phyloP scores from a whole-genome alignment of 225 moss, liverwort and hornwort species.

The Antitrichia curtipendula region DNA sequence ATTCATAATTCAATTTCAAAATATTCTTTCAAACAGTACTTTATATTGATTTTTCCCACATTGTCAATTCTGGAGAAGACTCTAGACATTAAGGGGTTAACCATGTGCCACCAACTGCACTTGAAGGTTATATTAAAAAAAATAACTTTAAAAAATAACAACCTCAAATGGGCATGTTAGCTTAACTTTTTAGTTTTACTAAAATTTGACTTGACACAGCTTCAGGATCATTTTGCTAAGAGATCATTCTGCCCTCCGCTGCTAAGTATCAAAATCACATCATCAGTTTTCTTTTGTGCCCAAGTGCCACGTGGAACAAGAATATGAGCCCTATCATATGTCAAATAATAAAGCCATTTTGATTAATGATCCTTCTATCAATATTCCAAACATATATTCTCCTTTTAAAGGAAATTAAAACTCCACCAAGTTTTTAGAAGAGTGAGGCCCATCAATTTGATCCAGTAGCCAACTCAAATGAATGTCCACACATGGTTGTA shows the following conservation, averaged over 20 bases:
- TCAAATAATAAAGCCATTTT: not conserved
- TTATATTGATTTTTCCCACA: too few species aligned
- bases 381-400: not conserved
- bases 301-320: not conserved
- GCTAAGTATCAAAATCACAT: not conserved
- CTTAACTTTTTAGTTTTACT: not conserved
- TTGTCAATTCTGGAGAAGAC: too few species aligned
- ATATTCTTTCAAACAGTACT: too few species aligned
- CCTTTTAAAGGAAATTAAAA: not conserved
- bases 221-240: not conserved
- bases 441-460: not conserved
- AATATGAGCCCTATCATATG: not conserved
- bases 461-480: not conserved
- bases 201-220: not conserved
- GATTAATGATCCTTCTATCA: too few species aligned
- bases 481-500: not conserved
- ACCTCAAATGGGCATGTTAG: too few species aligned
- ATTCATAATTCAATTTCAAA: too few species aligned
- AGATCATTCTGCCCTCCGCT: not conserved
- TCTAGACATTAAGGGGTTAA: too few species aligned
- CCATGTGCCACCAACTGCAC: too few species aligned
- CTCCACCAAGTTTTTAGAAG: not conserved
- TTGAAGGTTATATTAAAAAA: too few species aligned
- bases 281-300: not conserved
- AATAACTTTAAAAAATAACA: too few species aligned